phyloP scores from a whole-genome alignment of 1,284 basidiomycete species.

The Chalciporus sp. region DNA sequence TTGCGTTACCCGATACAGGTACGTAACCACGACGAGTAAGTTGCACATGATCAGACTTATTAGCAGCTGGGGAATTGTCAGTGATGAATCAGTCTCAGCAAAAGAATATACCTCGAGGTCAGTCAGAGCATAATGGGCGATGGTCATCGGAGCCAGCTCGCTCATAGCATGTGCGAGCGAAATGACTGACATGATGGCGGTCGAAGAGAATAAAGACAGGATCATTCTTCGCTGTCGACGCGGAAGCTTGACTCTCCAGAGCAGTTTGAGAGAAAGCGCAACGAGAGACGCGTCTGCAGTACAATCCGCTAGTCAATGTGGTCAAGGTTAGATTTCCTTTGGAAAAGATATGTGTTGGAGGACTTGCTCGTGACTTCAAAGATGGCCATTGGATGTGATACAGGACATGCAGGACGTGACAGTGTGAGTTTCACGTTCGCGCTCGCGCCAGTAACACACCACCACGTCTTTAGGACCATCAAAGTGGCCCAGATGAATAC shows the following conservation, averaged over 20 bases:
- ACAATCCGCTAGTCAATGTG: not conserved
- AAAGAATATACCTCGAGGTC: constrained; percentile 4
- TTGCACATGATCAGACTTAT: constrained; percentile 13
- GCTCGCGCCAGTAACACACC: too few species aligned
- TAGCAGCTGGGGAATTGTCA: too few species aligned
- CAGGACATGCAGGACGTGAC: too few species aligned
- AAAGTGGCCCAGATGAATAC: not conserved
- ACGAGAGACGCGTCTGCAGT: constrained; percentile 10
- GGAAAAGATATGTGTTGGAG: too few species aligned
- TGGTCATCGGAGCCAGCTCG: too few species aligned
- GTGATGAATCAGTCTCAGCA: too few species aligned
- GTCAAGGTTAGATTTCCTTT: too few species aligned
- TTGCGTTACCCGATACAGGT: constrained; percentile 1
- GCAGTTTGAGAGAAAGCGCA: constrained; percentile 12
- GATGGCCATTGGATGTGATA: too few species aligned
- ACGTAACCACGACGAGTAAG: constrained; percentile 15
- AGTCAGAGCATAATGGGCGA: too few species aligned
- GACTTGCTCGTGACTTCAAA: not conserved
- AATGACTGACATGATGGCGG: constrained; percentile 11
- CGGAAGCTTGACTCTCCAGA: constrained; percentile 20
- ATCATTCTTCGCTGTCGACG: constrained; percentile 21
- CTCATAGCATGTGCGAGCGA: not conserved
- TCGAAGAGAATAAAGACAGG: constrained; percentile 4
- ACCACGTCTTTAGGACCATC: constrained; percentile 1
- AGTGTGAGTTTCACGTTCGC: too few species aligned